Percentiles rank a stretch among this genome's conserved stretches.
Evolutionary conservation across 2,329 filamentous ascomycete species (phyloP).

Genomic region (Moelleriella libera): DNA sequence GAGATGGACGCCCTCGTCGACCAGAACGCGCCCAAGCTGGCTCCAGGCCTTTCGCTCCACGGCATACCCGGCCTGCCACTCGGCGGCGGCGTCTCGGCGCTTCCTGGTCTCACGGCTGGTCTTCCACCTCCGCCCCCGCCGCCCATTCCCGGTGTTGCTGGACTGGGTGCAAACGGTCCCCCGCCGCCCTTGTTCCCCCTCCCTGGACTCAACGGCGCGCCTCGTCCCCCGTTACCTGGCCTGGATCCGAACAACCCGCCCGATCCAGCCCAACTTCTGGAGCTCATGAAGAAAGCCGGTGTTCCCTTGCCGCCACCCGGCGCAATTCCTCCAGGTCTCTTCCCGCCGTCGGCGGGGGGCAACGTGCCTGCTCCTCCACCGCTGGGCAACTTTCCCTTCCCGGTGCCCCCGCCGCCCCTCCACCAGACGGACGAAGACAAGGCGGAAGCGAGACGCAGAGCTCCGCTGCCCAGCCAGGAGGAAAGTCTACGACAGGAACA

Average conservation of each 20-base stretch:
- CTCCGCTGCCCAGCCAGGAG: conserved; percentile 68
- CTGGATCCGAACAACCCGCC: conserved; percentile 46
- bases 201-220: conserved; percentile 30
- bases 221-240: conserved; percentile 36
- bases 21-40: conserved; percentile 53
- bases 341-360: conserved; percentile 21
- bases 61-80: conserved; percentile 47
- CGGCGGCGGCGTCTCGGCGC: conserved; percentile 15
- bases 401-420: conserved; percentile 23
- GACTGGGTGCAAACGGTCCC: conserved; percentile 20
- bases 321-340: conserved; percentile 27
- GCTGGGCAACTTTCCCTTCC: conserved; percentile 17
- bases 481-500: conserved; percentile 72
- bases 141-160: conserved; percentile 38
- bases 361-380: conserved; percentile 16
- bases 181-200: conserved; percentile 41
- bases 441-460: conserved; percentile 34
- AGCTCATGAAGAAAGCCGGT: conserved; percentile 52
- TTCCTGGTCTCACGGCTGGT: conserved; percentile 27
- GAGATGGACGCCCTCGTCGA: conserved; percentile 87
- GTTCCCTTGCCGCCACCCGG: conserved; percentile 43
- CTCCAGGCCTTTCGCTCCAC: conserved; percentile 33
- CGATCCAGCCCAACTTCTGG: conserved; percentile 45
- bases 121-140: conserved; percentile 21
- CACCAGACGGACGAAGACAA: conserved; percentile 18